These are phyloP conservation scores for Esteya vermicola DNA, from an alignment of 2,329 filamentous ascomycete species.

Conservation along the genomic window DNA sequence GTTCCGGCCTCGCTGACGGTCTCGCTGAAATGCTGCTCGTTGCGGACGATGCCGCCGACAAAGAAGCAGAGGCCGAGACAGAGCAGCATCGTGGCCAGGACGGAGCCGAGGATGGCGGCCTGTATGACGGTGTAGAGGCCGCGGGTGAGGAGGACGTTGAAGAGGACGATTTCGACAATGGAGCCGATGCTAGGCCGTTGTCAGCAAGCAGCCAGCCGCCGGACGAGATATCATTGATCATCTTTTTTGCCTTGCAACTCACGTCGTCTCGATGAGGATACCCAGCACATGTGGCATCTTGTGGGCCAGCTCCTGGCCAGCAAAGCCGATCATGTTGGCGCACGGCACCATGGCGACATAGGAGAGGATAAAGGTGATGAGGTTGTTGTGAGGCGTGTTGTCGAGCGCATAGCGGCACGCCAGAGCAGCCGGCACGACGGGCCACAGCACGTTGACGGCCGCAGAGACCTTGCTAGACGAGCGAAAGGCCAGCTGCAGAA, in stretches of 20 bases:
- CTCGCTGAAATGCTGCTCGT: slow-evolving; percentile 58
- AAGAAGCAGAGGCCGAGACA: slow-evolving; percentile 74
- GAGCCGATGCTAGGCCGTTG: too few relatives aligned
- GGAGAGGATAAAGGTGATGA: slow-evolving; percentile 54
- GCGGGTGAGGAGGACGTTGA: slow-evolving; percentile 53
- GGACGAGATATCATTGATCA: too few relatives aligned
- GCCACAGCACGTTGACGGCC: slow-evolving; percentile 59
- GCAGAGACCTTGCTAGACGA: slow-evolving; percentile 51
- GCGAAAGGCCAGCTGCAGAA: slow-evolving; percentile 47
- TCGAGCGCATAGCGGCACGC: slow-evolving; percentile 33
- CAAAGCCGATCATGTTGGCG: slow-evolving; percentile 63
- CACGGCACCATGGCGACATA: slow-evolving; percentile 68
- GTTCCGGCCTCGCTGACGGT: slow-evolving; percentile 68
- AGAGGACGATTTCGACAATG: slow-evolving; percentile 69
- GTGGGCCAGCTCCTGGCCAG: slow-evolving; percentile 54
- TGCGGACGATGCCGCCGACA: slow-evolving; percentile 52
- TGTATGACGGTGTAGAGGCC: slow-evolving; percentile 57
- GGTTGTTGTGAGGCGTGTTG: slow-evolving; percentile 25
- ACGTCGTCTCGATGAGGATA: slow-evolving; percentile 45
- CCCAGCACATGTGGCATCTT: slow-evolving; percentile 64
- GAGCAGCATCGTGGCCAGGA: slow-evolving; percentile 67
- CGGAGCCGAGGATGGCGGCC: slow-evolving; percentile 70
- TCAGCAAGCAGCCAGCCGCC: background rate
- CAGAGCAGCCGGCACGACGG: slow-evolving; percentile 58
- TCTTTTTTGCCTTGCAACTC: too few relatives aligned